Evolutionary conservation across 2,329 filamentous ascomycete species (phyloP).

Genomic region (Trichoderma pleuroti): DNA sequence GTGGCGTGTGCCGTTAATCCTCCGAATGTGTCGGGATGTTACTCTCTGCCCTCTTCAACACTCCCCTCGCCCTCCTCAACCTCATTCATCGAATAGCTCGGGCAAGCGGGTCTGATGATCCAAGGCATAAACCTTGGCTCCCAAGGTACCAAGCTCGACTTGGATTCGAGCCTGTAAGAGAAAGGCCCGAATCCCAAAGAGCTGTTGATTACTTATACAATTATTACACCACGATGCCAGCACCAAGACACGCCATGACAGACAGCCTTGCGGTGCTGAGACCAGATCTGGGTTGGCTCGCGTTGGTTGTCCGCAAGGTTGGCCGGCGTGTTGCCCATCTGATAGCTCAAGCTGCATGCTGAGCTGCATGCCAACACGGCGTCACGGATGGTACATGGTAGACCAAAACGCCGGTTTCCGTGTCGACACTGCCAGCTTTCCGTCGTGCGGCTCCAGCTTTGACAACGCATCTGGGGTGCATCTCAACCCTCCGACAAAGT

Average conservation of each 20-base stretch:
- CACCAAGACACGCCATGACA: neutral
- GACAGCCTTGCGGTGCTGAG: neutral
- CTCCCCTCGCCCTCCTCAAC: neutral
- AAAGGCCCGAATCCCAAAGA: neutral
- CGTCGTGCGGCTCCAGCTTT: neutral
- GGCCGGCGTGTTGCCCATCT: neutral
- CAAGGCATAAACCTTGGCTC: neutral
- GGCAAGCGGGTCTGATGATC: neutral
- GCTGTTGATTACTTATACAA: neutral
- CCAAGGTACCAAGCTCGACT: neutral
- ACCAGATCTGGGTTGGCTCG: neutral
- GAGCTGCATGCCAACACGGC: neutral
- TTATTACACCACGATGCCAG: neutral
- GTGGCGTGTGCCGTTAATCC: neutral
- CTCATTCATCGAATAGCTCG: neutral
- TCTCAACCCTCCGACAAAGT: neutral
- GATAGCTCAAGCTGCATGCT: neutral
- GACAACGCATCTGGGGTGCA: neutral
- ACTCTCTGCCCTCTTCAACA: neutral
- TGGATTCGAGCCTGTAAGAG: neutral
- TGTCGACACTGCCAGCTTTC: neutral
- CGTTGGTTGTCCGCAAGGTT: neutral
- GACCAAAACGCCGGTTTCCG: neutral
- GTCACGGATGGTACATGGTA: neutral
- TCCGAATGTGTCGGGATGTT: neutral